phyloP scores from a whole-genome alignment of 169 alveolate genomes.

The Amoebophrya sp. region DNA sequence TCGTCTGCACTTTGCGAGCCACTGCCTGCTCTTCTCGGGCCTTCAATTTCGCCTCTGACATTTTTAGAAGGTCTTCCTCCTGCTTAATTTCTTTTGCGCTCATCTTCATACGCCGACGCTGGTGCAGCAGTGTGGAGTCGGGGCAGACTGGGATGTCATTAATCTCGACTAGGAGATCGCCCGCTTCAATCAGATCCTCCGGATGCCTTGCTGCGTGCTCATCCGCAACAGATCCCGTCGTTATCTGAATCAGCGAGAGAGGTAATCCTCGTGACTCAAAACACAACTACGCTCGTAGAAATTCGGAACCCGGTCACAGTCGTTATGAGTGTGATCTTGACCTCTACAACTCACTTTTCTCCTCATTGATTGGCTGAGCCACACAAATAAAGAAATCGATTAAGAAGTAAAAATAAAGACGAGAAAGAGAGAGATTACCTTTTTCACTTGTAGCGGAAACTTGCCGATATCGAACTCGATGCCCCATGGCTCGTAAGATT shows the following conservation, averaged over 20 bases:
- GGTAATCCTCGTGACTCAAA: no score
- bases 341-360: no score
- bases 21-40: no score
- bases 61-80: not conserved
- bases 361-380: no score
- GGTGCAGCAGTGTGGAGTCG: not conserved
- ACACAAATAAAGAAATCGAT: no score
- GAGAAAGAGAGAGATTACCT: no score
- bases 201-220: slow-evolving; percentile 19
- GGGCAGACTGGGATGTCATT: slow-evolving; percentile 11
- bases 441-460: slow-evolving; percentile 22
- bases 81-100: not conserved
- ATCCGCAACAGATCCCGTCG: not conserved
- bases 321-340: no score
- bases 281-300: no score
- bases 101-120: not conserved
- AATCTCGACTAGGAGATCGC: not conserved
- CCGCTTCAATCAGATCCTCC: not conserved
- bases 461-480: not conserved
- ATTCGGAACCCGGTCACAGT: no score
- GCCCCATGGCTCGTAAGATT: not conserved
- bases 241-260: not conserved
- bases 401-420: no score
- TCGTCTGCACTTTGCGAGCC: no score
- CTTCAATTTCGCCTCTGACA: no score